Base-by-base conservation (phyloP, 768 basidiomycete genomes). In the Collybia sp. region DNA sequence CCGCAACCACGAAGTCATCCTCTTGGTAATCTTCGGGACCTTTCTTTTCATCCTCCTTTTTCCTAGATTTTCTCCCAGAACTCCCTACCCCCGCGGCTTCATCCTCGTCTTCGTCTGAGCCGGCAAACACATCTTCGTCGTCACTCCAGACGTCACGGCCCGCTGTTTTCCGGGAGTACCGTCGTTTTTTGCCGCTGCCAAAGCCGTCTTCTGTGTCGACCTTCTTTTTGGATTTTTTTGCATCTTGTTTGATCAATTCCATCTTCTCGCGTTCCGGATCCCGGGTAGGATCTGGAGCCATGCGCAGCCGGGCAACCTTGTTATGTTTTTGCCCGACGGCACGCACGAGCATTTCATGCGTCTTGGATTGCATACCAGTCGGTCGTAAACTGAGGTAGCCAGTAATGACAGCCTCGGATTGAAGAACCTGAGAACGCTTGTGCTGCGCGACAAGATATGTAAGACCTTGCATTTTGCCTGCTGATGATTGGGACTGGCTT, bases 361-460 rank as follows among this genome's bases (percentile, higher is more conserved):
- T 89, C 63, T 88, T 85, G 4, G 86, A 88, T 59, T 92, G 85
- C 85, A 93, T 92, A 48, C 88, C 86, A 3, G 89, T 88, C 2
- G 93, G 93, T 2, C 85, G 83, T 48, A 95, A 70, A 35, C 81
- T 76, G 80, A 94, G 85, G 56, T 83, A 81, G 34, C 92, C 92
- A 2, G 88, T 87, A 46, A 93, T 73, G 48, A 85, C 70, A 2
- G 88, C 85, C 59, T 93, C 91, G 18, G 88, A 77, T 63, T 94
- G 92, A n/a, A 91, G 74, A 13, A 94, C 83, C 53, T 86, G 82
- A 2, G 87, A 84, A 38, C 84, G 80, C 61, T 91, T 89, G 65
- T 88, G 91, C 57, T 93, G 89, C 12, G 89, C 90, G 46, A 92
- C 87, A 53, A 93, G 83, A 65, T 93, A 93, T 18, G 91, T 88